phyloP scores from a whole-genome alignment of 192 early-diverging fungal species.

The Pilobolus umbonatus region DNA sequence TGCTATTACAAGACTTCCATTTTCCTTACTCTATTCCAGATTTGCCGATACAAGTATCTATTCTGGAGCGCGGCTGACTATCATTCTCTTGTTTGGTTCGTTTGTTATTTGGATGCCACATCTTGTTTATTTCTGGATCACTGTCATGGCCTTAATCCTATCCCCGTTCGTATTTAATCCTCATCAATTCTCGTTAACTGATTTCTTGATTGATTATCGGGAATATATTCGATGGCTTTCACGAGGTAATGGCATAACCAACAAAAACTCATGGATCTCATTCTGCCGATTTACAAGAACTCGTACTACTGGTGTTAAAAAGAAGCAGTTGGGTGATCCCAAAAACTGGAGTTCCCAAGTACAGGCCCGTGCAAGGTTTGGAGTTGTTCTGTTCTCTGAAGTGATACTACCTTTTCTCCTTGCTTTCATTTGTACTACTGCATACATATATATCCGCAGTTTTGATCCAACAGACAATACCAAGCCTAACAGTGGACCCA shows the following conservation, averaged over 20 bases:
- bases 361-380: constrained; percentile 59
- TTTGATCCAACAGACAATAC: constrained; percentile 32
- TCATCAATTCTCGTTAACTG: constrained; percentile 74
- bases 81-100: constrained; percentile 62
- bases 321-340: constrained; percentile 66
- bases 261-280: constrained; percentile 73
- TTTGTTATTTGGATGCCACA: constrained; percentile 62
- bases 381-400: constrained; percentile 69
- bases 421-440: constrained; percentile 53
- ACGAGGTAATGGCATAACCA: constrained; percentile 63
- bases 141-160: constrained; percentile 65
- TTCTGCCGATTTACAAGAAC: constrained; percentile 70
- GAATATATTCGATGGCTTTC: constrained; percentile 78
- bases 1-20: constrained; percentile 76
- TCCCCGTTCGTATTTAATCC: constrained; percentile 88
- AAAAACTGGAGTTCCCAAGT: constrained; percentile 47
- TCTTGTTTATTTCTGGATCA: constrained; percentile 79
- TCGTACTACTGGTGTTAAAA: constrained; percentile 71
- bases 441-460: constrained; percentile 63
- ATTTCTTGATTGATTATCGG: constrained; percentile 78
- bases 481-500: constrained; percentile 24
- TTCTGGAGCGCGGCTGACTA: constrained; percentile 58
- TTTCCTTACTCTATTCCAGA: constrained; percentile 68
- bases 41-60: constrained; percentile 79
- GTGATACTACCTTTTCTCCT: constrained; percentile 64